Evolutionary conservation across 1,284 basidiomycete species (phyloP).

Genomic region (Cystobasidium slooffiae): DNA sequence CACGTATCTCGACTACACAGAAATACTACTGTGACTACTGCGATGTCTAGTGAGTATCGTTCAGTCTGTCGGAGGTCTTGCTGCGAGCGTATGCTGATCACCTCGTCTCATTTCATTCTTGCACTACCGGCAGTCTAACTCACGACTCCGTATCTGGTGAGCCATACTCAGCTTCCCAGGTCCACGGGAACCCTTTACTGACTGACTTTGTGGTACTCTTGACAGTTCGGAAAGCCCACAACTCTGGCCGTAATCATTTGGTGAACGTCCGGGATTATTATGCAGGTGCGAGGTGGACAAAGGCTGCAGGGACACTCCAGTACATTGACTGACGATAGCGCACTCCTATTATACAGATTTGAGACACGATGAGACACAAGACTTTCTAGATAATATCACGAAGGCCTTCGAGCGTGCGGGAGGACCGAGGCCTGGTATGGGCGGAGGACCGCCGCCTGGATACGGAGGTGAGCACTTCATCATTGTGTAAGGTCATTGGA

Average conservation of each 20-base stretch:
- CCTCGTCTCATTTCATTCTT: background rate
- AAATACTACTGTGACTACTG: slow-evolving; percentile 74
- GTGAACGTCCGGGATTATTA: slow-evolving; percentile 97
- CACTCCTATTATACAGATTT: slow-evolving; percentile 65
- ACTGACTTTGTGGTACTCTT: background rate
- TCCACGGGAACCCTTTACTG: slow-evolving; percentile 10
- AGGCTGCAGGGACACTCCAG: background rate
- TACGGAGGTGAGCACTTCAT: slow-evolving; percentile 30
- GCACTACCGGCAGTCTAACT: slow-evolving; percentile 63
- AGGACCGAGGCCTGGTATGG: slow-evolving; percentile 29
- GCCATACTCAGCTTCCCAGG: slow-evolving; percentile 12
- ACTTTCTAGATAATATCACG: slow-evolving; percentile 93
- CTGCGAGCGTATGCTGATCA: background rate
- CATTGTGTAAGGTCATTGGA: background rate
- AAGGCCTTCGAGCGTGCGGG: slow-evolving; percentile 71
- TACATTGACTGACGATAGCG: background rate
- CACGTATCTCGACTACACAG: background rate
- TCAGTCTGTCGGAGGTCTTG: background rate
- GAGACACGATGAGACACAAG: slow-evolving; percentile 93
- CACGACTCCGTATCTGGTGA: slow-evolving; percentile 84
- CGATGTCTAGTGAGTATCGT: slow-evolving; percentile 65
- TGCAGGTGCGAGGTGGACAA: slow-evolving; percentile 67
- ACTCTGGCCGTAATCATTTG: slow-evolving; percentile 93
- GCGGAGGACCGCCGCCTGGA: slow-evolving; percentile 32
- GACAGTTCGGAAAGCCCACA: slow-evolving; percentile 94